Evolutionary conservation across 352 stramenopile genomes (phyloP).

Genomic region (Globisporangium nunn): DNA sequence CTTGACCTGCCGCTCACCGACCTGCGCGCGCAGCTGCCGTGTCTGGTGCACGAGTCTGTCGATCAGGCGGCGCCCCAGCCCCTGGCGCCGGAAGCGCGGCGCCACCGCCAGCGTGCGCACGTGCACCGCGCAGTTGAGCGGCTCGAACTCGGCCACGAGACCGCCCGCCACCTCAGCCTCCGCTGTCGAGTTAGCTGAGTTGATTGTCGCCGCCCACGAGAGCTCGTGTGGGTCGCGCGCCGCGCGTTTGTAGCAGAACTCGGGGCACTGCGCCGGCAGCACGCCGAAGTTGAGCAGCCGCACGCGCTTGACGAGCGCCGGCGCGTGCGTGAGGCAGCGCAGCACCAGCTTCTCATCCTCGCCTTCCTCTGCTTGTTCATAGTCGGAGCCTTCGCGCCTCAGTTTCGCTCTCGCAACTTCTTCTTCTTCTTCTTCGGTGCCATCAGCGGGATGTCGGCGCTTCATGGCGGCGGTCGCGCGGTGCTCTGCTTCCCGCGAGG

Average conservation of each 20-base stretch:
- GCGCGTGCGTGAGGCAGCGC: slow-evolving; percentile 31
- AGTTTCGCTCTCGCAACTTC: background rate
- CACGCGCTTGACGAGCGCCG: slow-evolving; percentile 35
- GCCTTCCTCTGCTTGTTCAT: slow-evolving; percentile 5
- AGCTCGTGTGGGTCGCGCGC: slow-evolving; percentile 30
- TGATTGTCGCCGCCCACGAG: slow-evolving; percentile 36
- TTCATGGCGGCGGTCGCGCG: slow-evolving; percentile 26
- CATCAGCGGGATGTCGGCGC: slow-evolving; percentile 11
- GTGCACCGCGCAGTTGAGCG: slow-evolving; percentile 21
- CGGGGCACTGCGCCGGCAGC: slow-evolving; percentile 52
- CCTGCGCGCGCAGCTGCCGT: background rate
- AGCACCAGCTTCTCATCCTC: slow-evolving; percentile 21
- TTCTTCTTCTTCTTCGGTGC: background rate
- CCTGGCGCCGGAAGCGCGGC: slow-evolving; percentile 24
- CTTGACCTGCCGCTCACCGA: slow-evolving; percentile 4
- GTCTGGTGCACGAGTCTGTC: slow-evolving; percentile 25
- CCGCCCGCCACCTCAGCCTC: slow-evolving; percentile 15
- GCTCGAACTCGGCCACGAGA: slow-evolving; percentile 34
- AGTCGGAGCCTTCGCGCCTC: background rate
- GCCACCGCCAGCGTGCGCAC: slow-evolving; percentile 38
- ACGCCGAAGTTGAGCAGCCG: slow-evolving; percentile 65
- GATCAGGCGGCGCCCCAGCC: slow-evolving; percentile 31
- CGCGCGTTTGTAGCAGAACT: slow-evolving; percentile 58
- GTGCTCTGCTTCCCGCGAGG: slow-evolving; percentile 50
- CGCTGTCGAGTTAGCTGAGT: background rate